Conservation (phyloP, 2,329 filamentous ascomycete species). For the Penicillium sclerotiorum region DNA sequence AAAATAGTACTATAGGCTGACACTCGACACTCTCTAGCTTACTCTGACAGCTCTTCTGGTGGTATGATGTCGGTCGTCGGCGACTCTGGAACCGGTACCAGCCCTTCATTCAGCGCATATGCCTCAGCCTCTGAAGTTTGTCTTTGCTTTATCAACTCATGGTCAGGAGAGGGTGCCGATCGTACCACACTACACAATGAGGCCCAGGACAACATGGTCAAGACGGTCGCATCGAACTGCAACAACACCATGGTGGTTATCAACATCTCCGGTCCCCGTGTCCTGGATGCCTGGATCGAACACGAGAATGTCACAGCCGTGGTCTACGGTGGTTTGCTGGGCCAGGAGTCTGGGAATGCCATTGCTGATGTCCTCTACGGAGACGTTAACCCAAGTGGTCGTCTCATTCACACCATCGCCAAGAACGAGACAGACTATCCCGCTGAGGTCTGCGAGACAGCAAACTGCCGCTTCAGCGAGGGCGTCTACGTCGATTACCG, state of each 20-base stretch:
- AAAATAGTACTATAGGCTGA: neutral
- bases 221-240: constrained; percentile 81
- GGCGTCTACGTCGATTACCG: constrained; percentile 56
- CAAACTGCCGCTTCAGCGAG: constrained; percentile 63
- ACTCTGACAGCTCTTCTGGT: constrained; percentile 8
- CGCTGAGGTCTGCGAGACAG: constrained; percentile 73
- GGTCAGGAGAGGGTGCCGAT: constrained; percentile 80
- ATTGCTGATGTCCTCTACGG: constrained; percentile 85
- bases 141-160: constrained; percentile 83
- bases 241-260: constrained; percentile 85
- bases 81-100: constrained; percentile 10
- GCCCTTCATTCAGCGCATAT: constrained; percentile 11
- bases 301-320: constrained; percentile 82
- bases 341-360: constrained; percentile 79
- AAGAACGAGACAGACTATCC: constrained; percentile 64
- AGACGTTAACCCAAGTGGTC: constrained; percentile 72
- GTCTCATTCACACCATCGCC: constrained; percentile 80
- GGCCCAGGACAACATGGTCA: constrained; percentile 76
- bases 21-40: neutral
- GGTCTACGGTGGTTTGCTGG: constrained; percentile 78
- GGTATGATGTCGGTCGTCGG: constrained; percentile 12
- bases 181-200: constrained; percentile 55
- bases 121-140: constrained; percentile 44
- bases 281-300: constrained; percentile 66
- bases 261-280: constrained; percentile 72